A percentile compares a stretch with the other conserved stretches of the same genome.
These are phyloP conservation scores for Collybiopsis luxurians DNA, from an alignment of 768 basidiomycete genomes.

Conservation along the genomic window DNA sequence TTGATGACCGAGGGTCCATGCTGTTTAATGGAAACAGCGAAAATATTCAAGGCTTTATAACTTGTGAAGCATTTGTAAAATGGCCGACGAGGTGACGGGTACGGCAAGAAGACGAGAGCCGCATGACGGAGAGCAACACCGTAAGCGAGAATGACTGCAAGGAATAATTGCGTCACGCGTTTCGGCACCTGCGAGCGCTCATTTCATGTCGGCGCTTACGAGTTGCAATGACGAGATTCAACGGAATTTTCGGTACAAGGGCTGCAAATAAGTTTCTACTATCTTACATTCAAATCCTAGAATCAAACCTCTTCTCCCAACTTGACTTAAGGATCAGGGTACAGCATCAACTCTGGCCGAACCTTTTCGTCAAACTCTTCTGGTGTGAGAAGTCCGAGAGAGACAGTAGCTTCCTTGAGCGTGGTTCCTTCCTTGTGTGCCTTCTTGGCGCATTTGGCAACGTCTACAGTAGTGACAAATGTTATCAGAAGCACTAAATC, in stretches of 20 bases:
- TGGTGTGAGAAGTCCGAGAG: conserved; percentile 78
- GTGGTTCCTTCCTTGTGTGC: conserved; percentile 99
- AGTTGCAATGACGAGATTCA: no score
- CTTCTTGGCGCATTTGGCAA: conserved; percentile 98
- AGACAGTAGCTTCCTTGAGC: conserved; percentile 90
- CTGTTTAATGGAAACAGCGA: neutral
- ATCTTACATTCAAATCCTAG: no score
- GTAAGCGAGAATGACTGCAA: neutral
- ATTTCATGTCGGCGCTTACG: no score
- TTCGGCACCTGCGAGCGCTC: no score
- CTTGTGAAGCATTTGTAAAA: neutral
- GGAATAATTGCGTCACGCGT: no score
- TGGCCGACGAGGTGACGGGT: conserved; percentile 6
- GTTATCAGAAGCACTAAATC: neutral
- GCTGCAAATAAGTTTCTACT: no score
- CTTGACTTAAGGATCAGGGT: conserved; percentile 47
- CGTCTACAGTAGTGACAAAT: conserved; percentile 50
- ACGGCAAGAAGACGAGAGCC: neutral
- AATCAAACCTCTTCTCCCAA: no score
- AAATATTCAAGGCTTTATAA: neutral
- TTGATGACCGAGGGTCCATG: neutral
- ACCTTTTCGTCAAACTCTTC: conserved; percentile 97
- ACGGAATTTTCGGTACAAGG: no score
- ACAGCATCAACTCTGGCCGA: conserved; percentile 86
- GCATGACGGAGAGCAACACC: neutral